These are phyloP conservation scores for Daldinia sp. DNA, from an alignment of 2,329 filamentous ascomycete species.

Conservation along the genomic window DNA sequence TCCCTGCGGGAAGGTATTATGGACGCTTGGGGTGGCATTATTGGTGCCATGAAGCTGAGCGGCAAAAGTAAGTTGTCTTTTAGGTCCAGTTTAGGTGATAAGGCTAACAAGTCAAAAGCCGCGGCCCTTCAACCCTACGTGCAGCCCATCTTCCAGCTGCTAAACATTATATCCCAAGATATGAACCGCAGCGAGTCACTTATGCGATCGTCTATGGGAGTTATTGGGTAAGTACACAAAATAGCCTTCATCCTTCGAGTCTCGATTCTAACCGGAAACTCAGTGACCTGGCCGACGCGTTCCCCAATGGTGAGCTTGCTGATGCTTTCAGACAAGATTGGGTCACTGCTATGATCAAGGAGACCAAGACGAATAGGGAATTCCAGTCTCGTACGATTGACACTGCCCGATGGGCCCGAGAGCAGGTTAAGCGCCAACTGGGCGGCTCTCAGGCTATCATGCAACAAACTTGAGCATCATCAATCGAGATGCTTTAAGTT, in stretches of 20 bases:
- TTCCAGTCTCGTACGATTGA: conserved; percentile 86
- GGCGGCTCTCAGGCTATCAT: conserved; percentile 62
- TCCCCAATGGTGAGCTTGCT: conserved; percentile 86
- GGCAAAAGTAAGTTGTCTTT: conserved; percentile 69
- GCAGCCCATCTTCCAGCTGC: conserved; percentile 84
- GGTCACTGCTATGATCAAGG: conserved; percentile 88
- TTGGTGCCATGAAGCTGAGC: conserved; percentile 89
- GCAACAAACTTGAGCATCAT: conserved; percentile 55
- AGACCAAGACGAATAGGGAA: conserved; percentile 88
- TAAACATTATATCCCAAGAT: conserved; percentile 82
- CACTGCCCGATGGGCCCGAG: conserved; percentile 95
- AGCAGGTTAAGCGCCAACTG: conserved; percentile 94
- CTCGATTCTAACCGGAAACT: conserved; percentile 43
- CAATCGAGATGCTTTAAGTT: conserved; percentile 14
- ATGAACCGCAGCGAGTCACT: conserved; percentile 89
- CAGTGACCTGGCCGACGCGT: conserved; percentile 93
- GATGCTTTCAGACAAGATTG: conserved; percentile 90
- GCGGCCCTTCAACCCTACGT: conserved; percentile 79
- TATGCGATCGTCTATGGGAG: conserved; percentile 94
- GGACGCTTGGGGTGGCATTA: conserved; percentile 98
- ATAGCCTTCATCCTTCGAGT: conserved; percentile 10
- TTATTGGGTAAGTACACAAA: conserved; percentile 78
- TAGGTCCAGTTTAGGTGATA: not conserved
- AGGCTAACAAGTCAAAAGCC: conserved; percentile 58
- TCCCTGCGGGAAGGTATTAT: conserved; percentile 97